Evolutionary conservation across 2,329 filamentous ascomycete genomes (phyloP).

Genomic region (Atkinsonella hypoxylon): DNA sequence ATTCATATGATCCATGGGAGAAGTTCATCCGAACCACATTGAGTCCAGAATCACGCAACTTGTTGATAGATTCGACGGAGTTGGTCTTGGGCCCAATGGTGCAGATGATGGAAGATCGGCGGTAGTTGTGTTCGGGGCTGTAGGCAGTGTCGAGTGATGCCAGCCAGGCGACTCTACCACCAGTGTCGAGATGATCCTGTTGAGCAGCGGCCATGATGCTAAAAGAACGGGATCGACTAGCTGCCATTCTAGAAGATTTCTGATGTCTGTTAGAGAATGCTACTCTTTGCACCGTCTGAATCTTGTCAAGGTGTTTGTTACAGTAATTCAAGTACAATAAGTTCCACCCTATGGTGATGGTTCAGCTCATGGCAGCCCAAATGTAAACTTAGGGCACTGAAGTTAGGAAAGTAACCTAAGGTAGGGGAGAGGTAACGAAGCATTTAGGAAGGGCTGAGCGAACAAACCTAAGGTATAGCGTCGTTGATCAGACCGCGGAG

Average conservation of each 20-base stretch:
- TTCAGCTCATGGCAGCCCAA: not conserved
- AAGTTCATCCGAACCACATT: constrained; percentile 99
- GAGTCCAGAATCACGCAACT: constrained; percentile 77
- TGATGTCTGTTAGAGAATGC: constrained; percentile 1
- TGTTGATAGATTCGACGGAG: constrained; percentile 92
- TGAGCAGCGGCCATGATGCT: constrained; percentile 50
- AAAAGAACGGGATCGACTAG: constrained; percentile 20
- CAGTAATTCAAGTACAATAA: not conserved
- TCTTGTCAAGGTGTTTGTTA: too few relatives aligned
- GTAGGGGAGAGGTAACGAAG: not conserved
- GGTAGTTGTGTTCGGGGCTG: constrained; percentile 77
- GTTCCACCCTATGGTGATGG: not conserved
- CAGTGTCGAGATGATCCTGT: constrained; percentile 75
- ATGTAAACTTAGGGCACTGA: not conserved
- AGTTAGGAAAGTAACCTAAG: not conserved
- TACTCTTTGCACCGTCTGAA: too few relatives aligned
- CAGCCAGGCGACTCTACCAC: constrained; percentile 56
- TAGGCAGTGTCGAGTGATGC: constrained; percentile 76
- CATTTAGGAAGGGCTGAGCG: not conserved
- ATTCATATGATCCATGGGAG: constrained; percentile 70
- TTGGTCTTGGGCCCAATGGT: constrained; percentile 99
- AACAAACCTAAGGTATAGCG: not conserved
- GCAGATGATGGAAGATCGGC: constrained; percentile 95
- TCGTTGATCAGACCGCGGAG: not conserved
- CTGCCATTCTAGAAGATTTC: constrained; percentile 19